Evolutionary conservation across 2,329 filamentous ascomycete species (phyloP).

Genomic region (Pseudogymnoascus sp.): DNA sequence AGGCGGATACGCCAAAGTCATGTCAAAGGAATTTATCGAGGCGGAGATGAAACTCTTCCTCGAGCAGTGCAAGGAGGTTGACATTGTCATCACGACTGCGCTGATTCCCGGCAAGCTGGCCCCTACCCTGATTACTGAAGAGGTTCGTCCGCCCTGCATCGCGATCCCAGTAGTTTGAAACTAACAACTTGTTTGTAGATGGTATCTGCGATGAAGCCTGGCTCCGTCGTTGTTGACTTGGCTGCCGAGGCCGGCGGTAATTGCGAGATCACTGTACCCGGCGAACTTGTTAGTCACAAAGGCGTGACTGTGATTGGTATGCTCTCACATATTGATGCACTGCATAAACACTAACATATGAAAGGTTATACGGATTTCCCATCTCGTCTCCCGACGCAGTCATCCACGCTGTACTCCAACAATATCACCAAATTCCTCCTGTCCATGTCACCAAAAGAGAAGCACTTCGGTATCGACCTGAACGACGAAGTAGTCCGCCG

Average conservation of each 20-base stretch:
- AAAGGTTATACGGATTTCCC: constrained; percentile 78
- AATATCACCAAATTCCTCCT: constrained; percentile 86
- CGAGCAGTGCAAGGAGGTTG: constrained; percentile 78
- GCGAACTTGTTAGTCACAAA: constrained; percentile 62
- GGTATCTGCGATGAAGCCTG: constrained; percentile 64
- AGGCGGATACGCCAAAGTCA: constrained; percentile 86
- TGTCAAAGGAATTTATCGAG: constrained; percentile 89
- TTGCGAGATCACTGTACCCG: constrained; percentile 72
- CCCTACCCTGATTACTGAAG: constrained; percentile 75
- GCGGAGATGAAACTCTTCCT: constrained; percentile 90
- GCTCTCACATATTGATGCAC: constrained; percentile 19
- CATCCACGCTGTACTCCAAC: constrained; percentile 85
- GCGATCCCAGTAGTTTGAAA: not conserved
- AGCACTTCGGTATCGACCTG: constrained; percentile 72
- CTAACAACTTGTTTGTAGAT: constrained; percentile 51
- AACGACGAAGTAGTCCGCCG: constrained; percentile 80
- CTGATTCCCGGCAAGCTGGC: constrained; percentile 78
- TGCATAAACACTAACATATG: constrained; percentile 20
- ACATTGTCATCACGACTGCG: constrained; percentile 91
- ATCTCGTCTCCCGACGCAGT: constrained; percentile 78
- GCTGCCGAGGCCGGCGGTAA: constrained; percentile 85
- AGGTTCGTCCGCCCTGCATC: constrained; percentile 29
- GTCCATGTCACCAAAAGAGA: constrained; percentile 71
- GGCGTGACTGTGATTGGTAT: constrained; percentile 77
- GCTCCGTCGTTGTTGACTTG: constrained; percentile 80